These are phyloP conservation scores for Leccinum griseonigrum DNA, from an alignment of 1,284 basidiomycete species.

Conservation along the genomic window DNA sequence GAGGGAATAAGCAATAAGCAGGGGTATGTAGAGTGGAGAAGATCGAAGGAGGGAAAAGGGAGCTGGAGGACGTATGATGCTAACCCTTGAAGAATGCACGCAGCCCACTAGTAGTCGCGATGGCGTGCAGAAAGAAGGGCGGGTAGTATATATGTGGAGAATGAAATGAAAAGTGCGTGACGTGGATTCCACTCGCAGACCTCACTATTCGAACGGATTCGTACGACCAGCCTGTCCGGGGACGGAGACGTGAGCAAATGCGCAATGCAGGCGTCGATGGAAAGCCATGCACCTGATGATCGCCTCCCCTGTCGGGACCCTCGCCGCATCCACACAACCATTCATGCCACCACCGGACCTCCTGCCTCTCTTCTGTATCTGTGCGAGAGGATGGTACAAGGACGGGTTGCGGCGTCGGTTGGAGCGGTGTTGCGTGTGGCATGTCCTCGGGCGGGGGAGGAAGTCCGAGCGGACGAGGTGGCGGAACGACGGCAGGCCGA, in stretches of 20 bases:
- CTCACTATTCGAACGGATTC: constrained; percentile 65
- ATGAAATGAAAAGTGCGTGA: constrained; percentile 5
- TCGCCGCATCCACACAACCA: constrained; percentile 78
- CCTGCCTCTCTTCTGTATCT: constrained; percentile 25
- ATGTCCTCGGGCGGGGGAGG: constrained; percentile 41
- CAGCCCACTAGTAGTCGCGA: constrained; percentile 12
- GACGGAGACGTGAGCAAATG: constrained; percentile 1
- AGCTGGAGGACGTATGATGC: not conserved
- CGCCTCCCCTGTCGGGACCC: constrained; percentile 63
- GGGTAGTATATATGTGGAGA: constrained; percentile 6
- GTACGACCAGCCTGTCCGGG: constrained; percentile 64
- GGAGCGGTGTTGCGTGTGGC: constrained; percentile 35
- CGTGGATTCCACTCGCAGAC: not conserved
- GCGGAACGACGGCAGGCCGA: constrained; percentile 31
- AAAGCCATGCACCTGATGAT: constrained; percentile 56
- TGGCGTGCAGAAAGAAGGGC: constrained; percentile 2
- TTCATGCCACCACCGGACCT: constrained; percentile 74
- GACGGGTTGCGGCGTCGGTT: constrained; percentile 39
- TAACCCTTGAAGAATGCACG: constrained; percentile 7
- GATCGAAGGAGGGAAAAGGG: constrained; percentile 9
- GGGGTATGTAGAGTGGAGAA: constrained; percentile 21
- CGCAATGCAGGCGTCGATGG: not conserved
- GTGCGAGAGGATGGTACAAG: constrained; percentile 20
- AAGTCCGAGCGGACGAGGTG: constrained; percentile 55
- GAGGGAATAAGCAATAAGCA: constrained; percentile 18